Conservation (phyloP, 2,329 filamentous ascomycete genomes). For the Botrytis fragariae region DNA sequence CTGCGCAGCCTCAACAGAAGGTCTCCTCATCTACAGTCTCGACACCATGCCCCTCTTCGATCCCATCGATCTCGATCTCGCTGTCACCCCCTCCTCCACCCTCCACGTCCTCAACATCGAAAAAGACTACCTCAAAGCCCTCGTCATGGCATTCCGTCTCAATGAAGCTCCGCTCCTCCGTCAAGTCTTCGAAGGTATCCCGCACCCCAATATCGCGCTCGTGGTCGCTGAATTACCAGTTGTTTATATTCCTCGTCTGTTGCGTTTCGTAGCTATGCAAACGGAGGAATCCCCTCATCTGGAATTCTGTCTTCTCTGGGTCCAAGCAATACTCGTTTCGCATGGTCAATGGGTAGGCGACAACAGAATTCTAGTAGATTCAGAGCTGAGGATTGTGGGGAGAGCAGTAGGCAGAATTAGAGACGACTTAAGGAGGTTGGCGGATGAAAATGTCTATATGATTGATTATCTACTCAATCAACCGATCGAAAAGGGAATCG, state of each 20-base stretch:
- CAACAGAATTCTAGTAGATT: slow-evolving; percentile 73
- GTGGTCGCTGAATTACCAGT: slow-evolving; percentile 76
- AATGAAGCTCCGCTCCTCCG: slow-evolving; percentile 82
- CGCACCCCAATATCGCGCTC: slow-evolving; percentile 69
- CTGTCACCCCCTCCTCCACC: slow-evolving; percentile 84
- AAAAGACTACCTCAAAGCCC: slow-evolving; percentile 81
- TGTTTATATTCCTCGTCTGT: slow-evolving; percentile 80
- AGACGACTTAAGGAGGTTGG: slow-evolving; percentile 76
- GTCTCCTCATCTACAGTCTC: slow-evolving; percentile 87
- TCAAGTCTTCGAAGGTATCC: slow-evolving; percentile 81
- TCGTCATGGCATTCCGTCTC: slow-evolving; percentile 96
- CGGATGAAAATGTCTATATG: slow-evolving; percentile 85
- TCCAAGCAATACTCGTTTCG: slow-evolving; percentile 75
- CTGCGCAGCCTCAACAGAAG: slow-evolving; percentile 93
- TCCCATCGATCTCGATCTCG: slow-evolving; percentile 92
- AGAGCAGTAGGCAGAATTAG: slow-evolving; percentile 78
- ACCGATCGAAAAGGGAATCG: slow-evolving; percentile 40
- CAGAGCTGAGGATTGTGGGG: slow-evolving; percentile 80
- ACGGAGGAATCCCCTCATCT: slow-evolving; percentile 89
- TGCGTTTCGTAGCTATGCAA: slow-evolving; percentile 84
- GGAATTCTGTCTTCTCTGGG: slow-evolving; percentile 93
- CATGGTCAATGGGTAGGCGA: slow-evolving; percentile 86
- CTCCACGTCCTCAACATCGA: slow-evolving; percentile 65
- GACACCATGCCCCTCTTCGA: slow-evolving; percentile 85
- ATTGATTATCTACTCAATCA: slow-evolving; percentile 75